These are phyloP conservation scores for Gyrodon lividus DNA, from an alignment of 768 basidiomycete genomes.

Conservation along the genomic window DNA sequence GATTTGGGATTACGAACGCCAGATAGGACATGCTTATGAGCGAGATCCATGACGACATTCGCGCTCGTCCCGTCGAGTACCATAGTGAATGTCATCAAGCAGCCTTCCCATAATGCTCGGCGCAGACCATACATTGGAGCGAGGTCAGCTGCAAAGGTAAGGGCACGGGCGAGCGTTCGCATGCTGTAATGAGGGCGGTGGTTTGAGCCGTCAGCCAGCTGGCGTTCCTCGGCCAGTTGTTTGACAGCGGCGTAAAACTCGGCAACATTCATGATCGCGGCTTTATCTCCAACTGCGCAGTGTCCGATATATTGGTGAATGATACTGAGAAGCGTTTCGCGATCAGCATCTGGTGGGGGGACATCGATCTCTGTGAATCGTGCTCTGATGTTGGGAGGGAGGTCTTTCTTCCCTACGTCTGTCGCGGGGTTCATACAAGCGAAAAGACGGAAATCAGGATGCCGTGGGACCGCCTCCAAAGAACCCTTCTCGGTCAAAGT, in stretches of 20 bases:
- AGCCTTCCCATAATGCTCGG: conserved; percentile 92
- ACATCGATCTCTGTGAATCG: conserved; percentile 97
- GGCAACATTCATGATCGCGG: conserved; percentile 84
- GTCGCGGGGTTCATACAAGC: conserved; percentile 99
- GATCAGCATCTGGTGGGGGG: conserved; percentile 89
- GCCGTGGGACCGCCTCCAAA: conserved; percentile 84
- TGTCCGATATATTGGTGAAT: conserved; percentile 87
- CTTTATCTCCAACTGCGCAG: conserved; percentile 79
- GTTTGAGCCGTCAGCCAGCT: conserved; percentile 92
- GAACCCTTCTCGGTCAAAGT: conserved; percentile 93
- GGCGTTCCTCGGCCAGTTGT: conserved; percentile 64
- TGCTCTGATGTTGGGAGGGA: conserved; percentile 85
- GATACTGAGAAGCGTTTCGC: conserved; percentile 84
- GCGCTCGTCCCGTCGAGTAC: conserved; percentile 75
- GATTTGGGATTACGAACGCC: conserved; percentile 81
- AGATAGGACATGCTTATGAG: conserved; percentile 74
- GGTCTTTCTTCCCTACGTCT: conserved; percentile 96
- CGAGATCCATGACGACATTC: conserved; percentile 60
- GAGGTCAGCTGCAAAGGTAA: conserved; percentile 87
- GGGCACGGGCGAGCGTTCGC: conserved; percentile 88
- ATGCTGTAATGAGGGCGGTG: conserved; percentile 94
- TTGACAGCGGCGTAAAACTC: conserved; percentile 89
- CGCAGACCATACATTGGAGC: conserved; percentile 75
- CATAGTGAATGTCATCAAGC: conserved; percentile 98
- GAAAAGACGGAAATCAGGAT: conserved; percentile 94